Base-by-base conservation (phyloP, 371 early-diverging fungal genomes). In the Zychaea mexicana region DNA sequence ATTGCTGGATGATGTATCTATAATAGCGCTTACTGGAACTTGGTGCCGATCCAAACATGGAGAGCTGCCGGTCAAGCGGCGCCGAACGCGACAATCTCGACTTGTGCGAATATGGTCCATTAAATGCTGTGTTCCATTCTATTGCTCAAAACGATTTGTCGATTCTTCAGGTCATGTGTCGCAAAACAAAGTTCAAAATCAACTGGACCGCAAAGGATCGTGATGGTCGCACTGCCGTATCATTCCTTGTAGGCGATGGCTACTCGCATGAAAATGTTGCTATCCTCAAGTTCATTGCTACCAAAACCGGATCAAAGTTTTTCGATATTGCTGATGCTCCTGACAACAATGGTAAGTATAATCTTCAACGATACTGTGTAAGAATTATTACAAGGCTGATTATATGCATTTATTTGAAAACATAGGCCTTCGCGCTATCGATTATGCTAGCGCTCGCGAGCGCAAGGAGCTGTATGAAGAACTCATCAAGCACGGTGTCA, bases 71-170 rank as follows among this genome's bases (percentile, higher is more conserved):
- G 3, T n/a, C n/a, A 21, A 56, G n/a, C 10, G 65, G 52, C 2
- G 27, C 7, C 15, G 26, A 55, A 6, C 68, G 68, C 28, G 61
- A 24, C 6, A 21, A 39, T 45, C 26, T 36, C 4, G 60, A 56
- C 31, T 45, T 52, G 13, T 45, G 32, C 32, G 31, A 55, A 5
- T 13, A 67, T 6, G 61, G 69, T 1, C 61, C 60, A 7, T 19
- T 75, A 13, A 81, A 85, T 26, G 69, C 79, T 1, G 30, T 85
- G 6, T 64, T 85, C 70, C 76, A 77, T 30, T 82, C 83, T 19
- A 65, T 81, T 17, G 38, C 73, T 12, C 45, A 64, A 31, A 81
- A 83, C 57, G 66, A 77, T 39, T 6, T 69, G 2, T 61, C 64
- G 0, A 56, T 73, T 4, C 10, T 80, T 2, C 54, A 54, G 7